Evolutionary conservation across 345 rosid species (phyloP), one percentile per base, ranked within the genome.

Genomic region (Citrus hindsii): DNA sequence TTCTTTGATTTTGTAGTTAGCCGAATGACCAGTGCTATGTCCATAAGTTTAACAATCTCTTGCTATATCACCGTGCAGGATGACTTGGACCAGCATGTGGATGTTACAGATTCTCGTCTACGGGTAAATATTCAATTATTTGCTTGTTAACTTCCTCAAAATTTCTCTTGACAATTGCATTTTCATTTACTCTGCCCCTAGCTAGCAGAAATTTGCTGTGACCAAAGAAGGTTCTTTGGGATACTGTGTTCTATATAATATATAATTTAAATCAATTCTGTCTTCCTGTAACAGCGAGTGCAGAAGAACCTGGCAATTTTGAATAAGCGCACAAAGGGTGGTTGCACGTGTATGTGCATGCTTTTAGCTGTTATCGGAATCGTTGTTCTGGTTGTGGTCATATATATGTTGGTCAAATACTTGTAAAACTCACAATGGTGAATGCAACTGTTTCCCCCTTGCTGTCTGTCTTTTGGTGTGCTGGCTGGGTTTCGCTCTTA

Each of bases 321-420:
- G 95, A 96, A 93, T 85, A 92, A 88, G 88, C 94, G 97, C 51
- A 92, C 98, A 67, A 92, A 86, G 85, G 95, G 97, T 38, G 95
- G 98, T 33, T 96, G 98, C 83, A 79, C 98, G 46, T 92, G 98
- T 90, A 80, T 94, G 93, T 85, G 92, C 82, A 91, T 96, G 98
- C 91, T 94, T 37, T 68, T 92, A 81, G 87, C 98, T 7, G 86
- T 89, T 70, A 70, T 89, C 0, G 98, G 98, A 51, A 94, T 96
- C 14, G 95, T 96, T 75, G 84, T 84, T 85, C 93, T 96, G 82
- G 86, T 85, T 59, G 92, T 92, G 58, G 88, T 80, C 55, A 82
- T 94, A 75, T 96, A 86, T 76, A 37, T 92, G 42, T 84, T 94
- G 83, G 79, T 94, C 83, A 94, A 94, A 83, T 94, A 88, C 76